Evolutionary conservation across 805 yeast genomes (phyloP), one percentile per base, ranked within the genome.

Genomic region (Zygotorulaspora sp.): DNA sequence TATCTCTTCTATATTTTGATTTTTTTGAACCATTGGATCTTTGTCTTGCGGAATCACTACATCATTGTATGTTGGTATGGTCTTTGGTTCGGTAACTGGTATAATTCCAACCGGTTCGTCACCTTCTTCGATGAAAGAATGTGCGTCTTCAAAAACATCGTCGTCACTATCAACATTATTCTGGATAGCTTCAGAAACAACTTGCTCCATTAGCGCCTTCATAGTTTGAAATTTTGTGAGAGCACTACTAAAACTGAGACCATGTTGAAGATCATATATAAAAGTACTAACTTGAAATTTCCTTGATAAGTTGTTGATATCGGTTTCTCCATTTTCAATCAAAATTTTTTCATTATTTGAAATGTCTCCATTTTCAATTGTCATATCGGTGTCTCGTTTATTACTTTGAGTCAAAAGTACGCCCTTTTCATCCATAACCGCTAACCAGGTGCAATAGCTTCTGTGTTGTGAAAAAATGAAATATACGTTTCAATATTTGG

Each of bases 101-200:
- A 63, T 67, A 11, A 77, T 74, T 0, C 78, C 80, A n/a, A 62
- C 69, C 0, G 83, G 82, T 45, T 75, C 83, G 4, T 75, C 66
- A 4, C 53, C 52, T 5, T 26, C 30, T n/a, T 14, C 30, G 10
- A 26, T 36, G 25, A 45, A 41, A 21, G 50, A 41, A 5, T 54
- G 50, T 31, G 46, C 35, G 30, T 38, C 42, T 4, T 38, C 38
- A 22, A 22, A 38, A 14, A 53, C 62, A 25, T 75, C 80, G 18
- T 74, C 80, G 10, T 54, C 62, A 7, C 39, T 43, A 19, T 53
- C 59, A 8, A 51, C 55, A 23, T 48, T 55, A 29, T 52, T 58
- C 28, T 58, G 61, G 4, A 59, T 55, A 1, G 61, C 59, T 24
- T 58, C 57, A 28, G 53, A 58, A 2, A 58, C 47, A 7, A 55